These are phyloP conservation scores for Juncus effusus DNA, from an alignment of 176 grass and related monocot species.

Conservation along the genomic window DNA sequence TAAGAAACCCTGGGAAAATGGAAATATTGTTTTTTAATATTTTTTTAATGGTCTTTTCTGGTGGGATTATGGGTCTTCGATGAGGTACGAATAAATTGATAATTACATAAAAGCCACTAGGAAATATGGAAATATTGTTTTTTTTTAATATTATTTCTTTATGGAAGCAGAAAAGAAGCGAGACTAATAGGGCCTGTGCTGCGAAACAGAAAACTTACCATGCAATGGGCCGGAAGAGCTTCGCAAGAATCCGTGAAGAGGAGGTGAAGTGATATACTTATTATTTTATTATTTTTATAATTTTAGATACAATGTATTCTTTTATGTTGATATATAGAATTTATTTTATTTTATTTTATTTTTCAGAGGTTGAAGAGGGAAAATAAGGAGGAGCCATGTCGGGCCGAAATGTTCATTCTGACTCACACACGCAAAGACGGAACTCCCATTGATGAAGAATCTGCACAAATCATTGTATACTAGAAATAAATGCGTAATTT, in stretches of 20 bases:
- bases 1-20: too few species aligned
- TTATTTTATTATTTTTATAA: too few species aligned
- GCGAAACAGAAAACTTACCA: conserved; percentile 6
- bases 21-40: too few species aligned
- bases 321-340: conserved; percentile 1
- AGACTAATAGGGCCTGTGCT: neutral
- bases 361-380: conserved; percentile 22
- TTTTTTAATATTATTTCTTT: neutral
- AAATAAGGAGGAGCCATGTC: conserved; percentile 22
- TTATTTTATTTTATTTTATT: neutral
- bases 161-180: neutral
- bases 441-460: conserved; percentile 21
- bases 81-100: conserved; percentile 21
- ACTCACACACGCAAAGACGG: conserved; percentile 20
- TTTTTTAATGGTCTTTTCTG: conserved; percentile 1
- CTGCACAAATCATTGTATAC: conserved; percentile 21
- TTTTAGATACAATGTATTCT: neutral
- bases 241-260: conserved; percentile 35
- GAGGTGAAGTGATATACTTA: conserved; percentile 15
- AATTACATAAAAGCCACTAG: neutral
- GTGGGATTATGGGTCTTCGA: conserved; percentile 31
- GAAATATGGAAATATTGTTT: neutral
- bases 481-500: too few species aligned
- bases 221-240: conserved; percentile 34
- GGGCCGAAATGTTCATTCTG: conserved; percentile 27